Evolutionary conservation across 1,284 basidiomycete species (phyloP), one percentile per base, ranked within the genome.

Genomic region (Trichosporon sp.): DNA sequence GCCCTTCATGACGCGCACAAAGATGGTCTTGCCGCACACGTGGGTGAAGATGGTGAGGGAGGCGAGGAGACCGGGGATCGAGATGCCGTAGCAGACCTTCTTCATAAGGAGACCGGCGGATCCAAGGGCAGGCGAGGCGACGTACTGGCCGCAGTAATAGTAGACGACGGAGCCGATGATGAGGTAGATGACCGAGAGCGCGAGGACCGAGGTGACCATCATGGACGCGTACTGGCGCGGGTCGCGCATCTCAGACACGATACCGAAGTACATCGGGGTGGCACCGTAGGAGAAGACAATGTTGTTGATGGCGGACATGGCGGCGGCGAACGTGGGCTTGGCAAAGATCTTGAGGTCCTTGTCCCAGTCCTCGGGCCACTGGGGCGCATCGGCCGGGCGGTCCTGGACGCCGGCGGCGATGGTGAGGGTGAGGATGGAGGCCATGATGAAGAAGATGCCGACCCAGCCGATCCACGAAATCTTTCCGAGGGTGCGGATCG

Each of bases 1-100:
- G 70, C 85, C 84, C 15, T 87, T 85, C 75, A 90, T 87, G 67
- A 87, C 72, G 12, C 88, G 86, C 68, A 90, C 84, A 75, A 90
- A 90, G 66, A 89, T 74, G 64, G 88, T 86, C 77, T 89, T 89
- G 42, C 87, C 87, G 15, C 87, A 85, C n/a, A 79, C 71, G 67
- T 79, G 78, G 62, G 70, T 73, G 70, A 79, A 78, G 62, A 83
- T 68, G 34, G 76, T 74, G 42, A 74, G 72, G 15, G 74, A 73
- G 29, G 79, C 77, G 58, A 82, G 67, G 13, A 84, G 72, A 21
- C 78, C 78, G 4, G 78, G 79, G 18, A 83, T 62, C 21, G 80
- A 78, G 44, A 83, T 71, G 15, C 80, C 80, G 74, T 82, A 83
- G 66, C 72, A 76, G 65, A 80, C 68, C 51, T 68, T 71, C 76